These are phyloP conservation scores for Annona squamosa DNA, from an alignment of 164 flowering plant genomes.

Conservation along the genomic window DNA sequence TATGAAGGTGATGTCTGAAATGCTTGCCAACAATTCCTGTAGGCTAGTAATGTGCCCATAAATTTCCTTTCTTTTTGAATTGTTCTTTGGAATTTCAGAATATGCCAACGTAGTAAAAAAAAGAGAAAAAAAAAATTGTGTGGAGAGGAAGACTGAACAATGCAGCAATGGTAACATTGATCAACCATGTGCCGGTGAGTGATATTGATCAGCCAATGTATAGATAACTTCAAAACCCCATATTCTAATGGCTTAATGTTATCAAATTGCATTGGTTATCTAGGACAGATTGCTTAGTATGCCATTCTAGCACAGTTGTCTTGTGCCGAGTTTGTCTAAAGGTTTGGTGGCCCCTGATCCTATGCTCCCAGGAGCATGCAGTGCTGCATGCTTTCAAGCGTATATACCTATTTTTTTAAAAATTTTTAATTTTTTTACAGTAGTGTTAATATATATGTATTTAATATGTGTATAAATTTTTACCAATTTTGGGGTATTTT, in stretches of 20 bases:
- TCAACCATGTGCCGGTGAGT: conserved; percentile 49
- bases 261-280: conserved; percentile 15
- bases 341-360: background rate
- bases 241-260: background rate
- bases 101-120: background rate
- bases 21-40: too few relatives aligned
- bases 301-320: conserved; percentile 49
- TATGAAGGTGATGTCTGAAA: too few relatives aligned
- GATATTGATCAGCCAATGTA: background rate
- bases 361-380: too few relatives aligned
- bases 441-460: too few relatives aligned
- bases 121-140: conserved; percentile 58
- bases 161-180: conserved; percentile 43
- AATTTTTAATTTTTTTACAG: too few relatives aligned
- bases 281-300: conserved; percentile 54
- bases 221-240: background rate
- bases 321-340: conserved; percentile 59
- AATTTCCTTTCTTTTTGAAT: background rate
- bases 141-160: conserved; percentile 59
- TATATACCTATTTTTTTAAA: too few relatives aligned
- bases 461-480: too few relatives aligned
- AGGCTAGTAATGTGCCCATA: background rate
- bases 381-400: too few relatives aligned
- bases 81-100: background rate
- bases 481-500: too few relatives aligned